Percentiles rank a stretch among this genome's conserved stretches.
These are phyloP conservation scores for Populus hybrid DNA, from an alignment of 441 rosid genomes.

Conservation along the genomic window DNA sequence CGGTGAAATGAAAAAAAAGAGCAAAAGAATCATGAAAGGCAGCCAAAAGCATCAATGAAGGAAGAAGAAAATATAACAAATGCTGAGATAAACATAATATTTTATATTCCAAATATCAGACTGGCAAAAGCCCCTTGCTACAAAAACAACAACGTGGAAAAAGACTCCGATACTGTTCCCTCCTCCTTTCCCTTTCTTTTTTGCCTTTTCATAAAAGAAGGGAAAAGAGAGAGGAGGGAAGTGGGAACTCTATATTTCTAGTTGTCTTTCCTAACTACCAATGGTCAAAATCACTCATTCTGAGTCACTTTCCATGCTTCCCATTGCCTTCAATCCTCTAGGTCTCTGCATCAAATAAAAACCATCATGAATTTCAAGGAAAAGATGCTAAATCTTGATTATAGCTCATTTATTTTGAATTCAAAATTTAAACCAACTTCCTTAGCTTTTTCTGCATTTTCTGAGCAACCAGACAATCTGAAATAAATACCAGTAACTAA, in stretches of 20 bases:
- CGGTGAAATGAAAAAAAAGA: slow-evolving; percentile 12
- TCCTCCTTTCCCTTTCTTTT: too few relatives aligned
- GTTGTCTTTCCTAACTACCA: slow-evolving; percentile 25
- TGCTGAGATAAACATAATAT: neutral
- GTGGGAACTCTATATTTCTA: slow-evolving; percentile 10
- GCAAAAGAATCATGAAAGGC: slow-evolving; percentile 1
- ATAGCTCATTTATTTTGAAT: neutral
- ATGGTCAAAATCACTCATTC: slow-evolving; percentile 38
- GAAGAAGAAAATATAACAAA: neutral
- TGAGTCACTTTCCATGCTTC: slow-evolving; percentile 74
- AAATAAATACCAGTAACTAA: neutral
- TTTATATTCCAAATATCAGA: neutral
- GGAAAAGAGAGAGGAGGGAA: neutral
- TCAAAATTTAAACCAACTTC: neutral
- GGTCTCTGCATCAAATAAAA: slow-evolving; percentile 57
- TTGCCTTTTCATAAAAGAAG: neutral
- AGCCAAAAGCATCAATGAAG: neutral
- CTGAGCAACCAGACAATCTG: neutral
- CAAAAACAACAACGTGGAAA: neutral
- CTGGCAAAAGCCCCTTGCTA: neutral
- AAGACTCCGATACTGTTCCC: neutral
- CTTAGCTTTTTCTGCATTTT: neutral
- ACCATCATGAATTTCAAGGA: neutral
- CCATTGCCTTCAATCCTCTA: slow-evolving; percentile 95
- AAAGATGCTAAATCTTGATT: slow-evolving; percentile 4